phyloP scores from a whole-genome alignment of 805 yeast species.

The Yarrowia bubula region DNA sequence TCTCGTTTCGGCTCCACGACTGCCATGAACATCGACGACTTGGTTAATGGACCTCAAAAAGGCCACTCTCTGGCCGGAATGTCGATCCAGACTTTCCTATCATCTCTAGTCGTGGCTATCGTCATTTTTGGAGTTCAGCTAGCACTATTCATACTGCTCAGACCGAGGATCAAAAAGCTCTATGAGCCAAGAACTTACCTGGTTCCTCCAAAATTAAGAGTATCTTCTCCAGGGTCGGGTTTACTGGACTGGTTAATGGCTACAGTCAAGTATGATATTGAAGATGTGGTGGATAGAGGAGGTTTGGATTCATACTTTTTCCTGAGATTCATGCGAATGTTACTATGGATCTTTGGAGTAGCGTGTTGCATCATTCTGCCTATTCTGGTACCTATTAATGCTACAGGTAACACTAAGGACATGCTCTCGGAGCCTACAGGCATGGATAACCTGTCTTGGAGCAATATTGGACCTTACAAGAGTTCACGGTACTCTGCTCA shows the following conservation, averaged over 20 bases:
- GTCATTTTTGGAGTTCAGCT: conserved; percentile 54
- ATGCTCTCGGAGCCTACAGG: conserved; percentile 42
- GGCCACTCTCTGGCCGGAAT: conserved; percentile 24
- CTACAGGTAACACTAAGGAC: conserved; percentile 41
- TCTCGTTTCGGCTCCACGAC: background rate
- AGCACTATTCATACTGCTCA: conserved; percentile 41
- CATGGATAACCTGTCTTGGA: conserved; percentile 66
- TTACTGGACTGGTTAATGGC: conserved; percentile 59
- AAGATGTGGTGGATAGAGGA: conserved; percentile 45
- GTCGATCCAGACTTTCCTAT: conserved; percentile 54
- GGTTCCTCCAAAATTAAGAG: conserved; percentile 45
- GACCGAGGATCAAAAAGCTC: conserved; percentile 41
- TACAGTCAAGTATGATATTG: conserved; percentile 43
- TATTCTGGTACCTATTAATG: conserved; percentile 63
- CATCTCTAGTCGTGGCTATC: conserved; percentile 55
- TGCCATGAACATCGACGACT: background rate
- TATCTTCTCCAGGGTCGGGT: conserved; percentile 38
- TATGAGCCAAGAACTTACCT: conserved; percentile 57
- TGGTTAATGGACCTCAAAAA: conserved; percentile 1
- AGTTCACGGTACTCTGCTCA: conserved; percentile 58
- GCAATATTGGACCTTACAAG: conserved; percentile 59
- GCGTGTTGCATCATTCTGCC: conserved; percentile 57
- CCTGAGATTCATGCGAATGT: conserved; percentile 55
- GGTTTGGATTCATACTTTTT: conserved; percentile 79
- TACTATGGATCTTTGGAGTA: conserved; percentile 51